Evolutionary conservation across 106 monocot species (phyloP), one percentile per base, ranked within the genome.

Genomic region (Hemerocallis citrina): DNA sequence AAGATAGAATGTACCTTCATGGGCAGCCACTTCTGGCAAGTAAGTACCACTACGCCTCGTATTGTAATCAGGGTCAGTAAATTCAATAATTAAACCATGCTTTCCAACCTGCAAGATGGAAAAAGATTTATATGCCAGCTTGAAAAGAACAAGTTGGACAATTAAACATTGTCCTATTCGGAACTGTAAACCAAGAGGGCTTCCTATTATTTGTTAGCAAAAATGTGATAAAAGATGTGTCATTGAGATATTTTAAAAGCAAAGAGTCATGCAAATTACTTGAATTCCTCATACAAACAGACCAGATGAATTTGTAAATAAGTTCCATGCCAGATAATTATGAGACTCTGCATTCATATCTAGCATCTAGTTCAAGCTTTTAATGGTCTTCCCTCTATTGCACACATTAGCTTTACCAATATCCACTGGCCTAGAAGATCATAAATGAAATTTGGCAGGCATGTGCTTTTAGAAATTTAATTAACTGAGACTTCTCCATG

Each of bases 1-100:
- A 24, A 25, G 21, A 32, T 16, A 30, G 31, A 7, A 35, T 16
- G 30, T 71, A 93, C 96, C 96, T 91, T 91, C 96, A 60, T 96
- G 81, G 13, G 87, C 91, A 67, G 96, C 84, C 63, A 96, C 87
- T 47, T 96, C 96, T 54, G 91, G 96, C 52, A 96, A 79, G 74
- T 96, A 96, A 45, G 96, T 91, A 9, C 72, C 96, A 63, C 77
- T 96, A 4, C 76, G 72, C 58, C 90, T 83, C 48, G 70, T 72
- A 72, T 81, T 84, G 52, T 84, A 76, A 77, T 74, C 70, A 70
- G 96, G 91, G 81, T 91, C 87, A 51, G 75, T 84, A 59, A 96
- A 96, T 73, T 96, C 96, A 69, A 96, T 96, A 31, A 96, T 96
- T 54, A 87, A 68, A 6, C 91, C 96, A 87, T 96, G 91, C 68